Evolutionary conservation across 2,329 filamentous ascomycete species (phyloP), one percentile per base, ranked within the genome.

Genomic region (Plenodomus lindquistii): DNA sequence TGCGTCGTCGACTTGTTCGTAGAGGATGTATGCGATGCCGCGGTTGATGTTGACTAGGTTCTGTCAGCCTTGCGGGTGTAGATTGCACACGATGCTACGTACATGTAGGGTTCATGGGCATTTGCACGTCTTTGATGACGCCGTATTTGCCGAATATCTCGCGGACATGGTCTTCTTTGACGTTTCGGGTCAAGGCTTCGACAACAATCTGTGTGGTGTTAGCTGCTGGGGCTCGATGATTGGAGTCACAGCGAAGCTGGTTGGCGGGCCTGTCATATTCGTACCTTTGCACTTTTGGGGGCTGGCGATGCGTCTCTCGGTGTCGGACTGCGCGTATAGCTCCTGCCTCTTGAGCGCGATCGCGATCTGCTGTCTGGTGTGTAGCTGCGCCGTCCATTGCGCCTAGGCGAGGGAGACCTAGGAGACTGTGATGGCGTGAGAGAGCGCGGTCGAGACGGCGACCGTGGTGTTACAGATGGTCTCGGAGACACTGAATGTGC

Each of bases 111-210:
- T 95, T 97, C 73, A 97, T 85, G 2, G 94, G 94, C 60, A 99
- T 83, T 65, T 97, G 91, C 18, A 99, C 78, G 60, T 94, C 90
- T 62, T 87, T 83, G 60, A 99, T 95, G 17, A 82, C 81, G 42
- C 94, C 94, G 69, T 94, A 99, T 31, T 84, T 81, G 40, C 89
- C 88, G 69, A 99, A 99, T 51, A 99, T 96, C 70, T 99, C 94
- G 59, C 85, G 83, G 6, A 99, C 78, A 65, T 99, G 94, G 16
- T 83, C 83, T 70, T 93, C 89, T 49, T 89, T 95, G 61, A 99
- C 87, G 66, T 96, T 97, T 73, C 95, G 96, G 3, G 93, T 96
- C 66, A 99, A 80, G 55, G 95, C 92, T 73, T 99, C 94, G 39
- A 99, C 88, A 16, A 99, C 91, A 69, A 99, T 92, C 89, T 97